Percentiles rank a stretch among this genome's conserved stretches.
Evolutionary conservation across 1,139 yeast genomes (phyloP).

Genomic region (Saccharomyces uvarum): DNA sequence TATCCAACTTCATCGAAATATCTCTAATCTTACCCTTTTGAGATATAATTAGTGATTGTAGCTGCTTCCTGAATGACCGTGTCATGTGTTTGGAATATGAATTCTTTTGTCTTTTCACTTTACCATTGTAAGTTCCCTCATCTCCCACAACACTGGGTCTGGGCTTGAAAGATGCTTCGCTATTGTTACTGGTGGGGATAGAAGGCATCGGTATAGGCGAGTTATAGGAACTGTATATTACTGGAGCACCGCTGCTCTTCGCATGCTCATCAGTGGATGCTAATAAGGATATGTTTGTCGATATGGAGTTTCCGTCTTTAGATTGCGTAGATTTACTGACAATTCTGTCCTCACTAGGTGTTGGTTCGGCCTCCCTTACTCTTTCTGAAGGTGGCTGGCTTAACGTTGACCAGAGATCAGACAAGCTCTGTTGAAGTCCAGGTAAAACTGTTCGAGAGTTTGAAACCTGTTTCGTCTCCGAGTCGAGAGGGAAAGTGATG

Average conservation of each 20-base stretch:
- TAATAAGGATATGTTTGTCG: not conserved
- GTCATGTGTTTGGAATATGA: slow-evolving; percentile 13
- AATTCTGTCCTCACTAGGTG: not conserved
- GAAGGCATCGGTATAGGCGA: not conserved
- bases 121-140: not conserved
- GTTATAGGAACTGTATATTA: not conserved
- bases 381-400: not conserved
- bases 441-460: slow-evolving; percentile 4
- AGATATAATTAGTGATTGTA: slow-evolving; percentile 20
- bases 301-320: too few relatives aligned
- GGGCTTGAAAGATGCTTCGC: not conserved
- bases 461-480: not conserved
- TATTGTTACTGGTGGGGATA: not conserved
- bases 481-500: not conserved
- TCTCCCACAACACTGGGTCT: not conserved
- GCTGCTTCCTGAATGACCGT: slow-evolving; percentile 20
- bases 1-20: slow-evolving; percentile 16
- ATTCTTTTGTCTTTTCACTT: slow-evolving; percentile 27
- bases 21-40: slow-evolving; percentile 23
- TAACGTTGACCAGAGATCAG: slow-evolving; percentile 8
- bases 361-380: not conserved
- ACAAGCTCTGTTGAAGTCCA: slow-evolving; percentile 7
- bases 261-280: not conserved
- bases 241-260: not conserved
- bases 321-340: not conserved